Evolutionary conservation across 306 rosid species (phyloP).

Genomic region (Purshia tridentata): DNA sequence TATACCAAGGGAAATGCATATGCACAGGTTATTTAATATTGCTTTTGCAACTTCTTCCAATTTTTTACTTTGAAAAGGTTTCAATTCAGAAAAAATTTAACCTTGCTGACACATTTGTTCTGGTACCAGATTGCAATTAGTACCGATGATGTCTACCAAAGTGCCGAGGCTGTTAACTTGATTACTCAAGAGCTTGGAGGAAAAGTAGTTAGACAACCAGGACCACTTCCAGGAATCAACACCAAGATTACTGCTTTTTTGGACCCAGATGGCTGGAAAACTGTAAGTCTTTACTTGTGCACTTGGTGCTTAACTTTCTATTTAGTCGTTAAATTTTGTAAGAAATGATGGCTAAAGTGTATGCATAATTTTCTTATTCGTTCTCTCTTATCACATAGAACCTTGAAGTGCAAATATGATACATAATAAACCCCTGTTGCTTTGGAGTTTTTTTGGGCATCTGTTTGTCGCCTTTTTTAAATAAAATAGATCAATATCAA

Average conservation of each 20-base stretch:
- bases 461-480: too few species aligned
- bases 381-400: neutral
- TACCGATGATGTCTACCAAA: slow-evolving; percentile 92
- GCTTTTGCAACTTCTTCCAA: slow-evolving; percentile 16
- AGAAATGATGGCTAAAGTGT: neutral
- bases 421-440: neutral
- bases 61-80: neutral
- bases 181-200: slow-evolving; percentile 91
- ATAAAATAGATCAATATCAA: too few species aligned
- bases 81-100: neutral
- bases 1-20: slow-evolving; percentile 93
- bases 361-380: neutral
- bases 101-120: slow-evolving; percentile 17
- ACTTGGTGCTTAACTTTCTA: neutral
- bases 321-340: neutral
- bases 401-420: neutral
- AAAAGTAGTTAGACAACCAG: slow-evolving; percentile 83
- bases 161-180: slow-evolving; percentile 71
- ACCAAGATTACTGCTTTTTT: slow-evolving; percentile 84
- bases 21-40: slow-evolving; percentile 62
- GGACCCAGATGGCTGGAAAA: slow-evolving; percentile 99
- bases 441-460: too few species aligned
- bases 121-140: slow-evolving; percentile 71
- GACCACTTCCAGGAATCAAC: slow-evolving; percentile 83
- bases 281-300: slow-evolving; percentile 54